A percentile compares a stretch with the other conserved stretches of the same genome.
Evolutionary conservation across 345 rosid species (phyloP).

Genomic region (Anacardium occidentale): DNA sequence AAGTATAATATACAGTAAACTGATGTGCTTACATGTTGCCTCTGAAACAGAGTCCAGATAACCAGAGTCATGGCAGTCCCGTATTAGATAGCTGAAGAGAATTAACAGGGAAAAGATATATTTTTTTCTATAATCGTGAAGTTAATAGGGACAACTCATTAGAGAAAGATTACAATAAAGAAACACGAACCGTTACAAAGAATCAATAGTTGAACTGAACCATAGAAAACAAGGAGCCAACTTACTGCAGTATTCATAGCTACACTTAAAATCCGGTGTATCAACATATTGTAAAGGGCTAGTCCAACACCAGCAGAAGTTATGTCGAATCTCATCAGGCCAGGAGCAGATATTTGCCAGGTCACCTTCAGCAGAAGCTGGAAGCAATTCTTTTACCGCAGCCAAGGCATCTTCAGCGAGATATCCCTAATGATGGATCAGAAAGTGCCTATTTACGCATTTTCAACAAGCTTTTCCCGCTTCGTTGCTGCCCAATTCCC

Average conservation of each 20-base stretch:
- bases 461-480: conserved; percentile 6
- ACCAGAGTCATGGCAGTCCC: conserved; percentile 81
- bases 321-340: conserved; percentile 67
- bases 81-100: conserved; percentile 38
- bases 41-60: conserved; percentile 31
- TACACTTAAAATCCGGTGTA: conserved; percentile 92
- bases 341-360: conserved; percentile 88
- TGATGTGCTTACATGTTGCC: conserved; percentile 46
- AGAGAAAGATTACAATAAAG: not conserved
- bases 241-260: conserved; percentile 77
- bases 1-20: conserved; percentile 7
- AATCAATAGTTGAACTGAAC: conserved; percentile 12
- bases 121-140: not conserved
- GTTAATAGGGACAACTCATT: not conserved
- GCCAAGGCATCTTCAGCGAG: conserved; percentile 63
- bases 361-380: conserved; percentile 78
- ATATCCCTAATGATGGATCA: conserved; percentile 47
- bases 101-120: not conserved
- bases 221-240: conserved; percentile 12
- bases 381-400: conserved; percentile 67
- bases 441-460: conserved; percentile 16
- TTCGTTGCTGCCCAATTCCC: not conserved
- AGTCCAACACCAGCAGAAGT: conserved; percentile 67
- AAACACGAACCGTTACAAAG: not conserved
- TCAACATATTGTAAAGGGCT: conserved; percentile 82